These are phyloP conservation scores for Boehmeria nivea DNA, from an alignment of 306 rosid species.

Conservation along the genomic window DNA sequence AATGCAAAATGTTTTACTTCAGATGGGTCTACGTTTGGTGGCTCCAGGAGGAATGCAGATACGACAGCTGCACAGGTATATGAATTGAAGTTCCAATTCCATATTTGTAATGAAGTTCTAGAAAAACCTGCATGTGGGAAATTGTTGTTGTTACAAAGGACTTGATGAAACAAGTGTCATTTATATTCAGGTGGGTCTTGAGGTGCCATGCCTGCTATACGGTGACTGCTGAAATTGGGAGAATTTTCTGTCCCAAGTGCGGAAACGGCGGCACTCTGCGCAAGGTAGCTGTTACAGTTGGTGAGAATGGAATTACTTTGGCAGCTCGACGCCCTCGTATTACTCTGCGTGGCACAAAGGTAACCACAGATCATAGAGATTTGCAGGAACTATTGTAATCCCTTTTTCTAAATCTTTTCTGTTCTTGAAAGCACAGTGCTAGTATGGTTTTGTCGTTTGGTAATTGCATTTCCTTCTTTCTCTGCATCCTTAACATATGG, in stretches of 20 bases:
- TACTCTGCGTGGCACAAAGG: slow-evolving; percentile 89
- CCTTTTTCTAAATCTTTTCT: not conserved
- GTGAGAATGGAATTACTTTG: slow-evolving; percentile 77
- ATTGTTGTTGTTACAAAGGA: not conserved
- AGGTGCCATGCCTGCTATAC: slow-evolving; percentile 87
- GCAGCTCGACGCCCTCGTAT: slow-evolving; percentile 71
- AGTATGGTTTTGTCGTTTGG: not conserved
- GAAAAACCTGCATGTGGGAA: too few relatives aligned
- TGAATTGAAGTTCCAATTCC: not conserved
- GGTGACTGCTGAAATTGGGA: slow-evolving; percentile 80
- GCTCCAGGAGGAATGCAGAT: slow-evolving; percentile 96
- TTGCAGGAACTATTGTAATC: not conserved
- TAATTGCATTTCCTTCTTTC: too few relatives aligned
- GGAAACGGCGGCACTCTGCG: slow-evolving; percentile 98
- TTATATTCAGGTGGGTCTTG: slow-evolving; percentile 77
- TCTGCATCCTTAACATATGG: too few relatives aligned
- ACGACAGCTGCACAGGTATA: slow-evolving; percentile 76
- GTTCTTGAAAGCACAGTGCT: not conserved
- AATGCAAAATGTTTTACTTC: slow-evolving; percentile 95
- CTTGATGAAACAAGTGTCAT: slow-evolving; percentile 11
- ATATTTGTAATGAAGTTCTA: not conserved
- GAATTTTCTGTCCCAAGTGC: slow-evolving; percentile 89
- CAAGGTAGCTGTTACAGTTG: slow-evolving; percentile 96
- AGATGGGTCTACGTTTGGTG: slow-evolving; percentile 85
- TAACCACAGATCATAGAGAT: slow-evolving; percentile 20